Evolutionary conservation across 1,284 basidiomycete genomes (phyloP).

Genomic region (Cryptococcus sp.): DNA sequence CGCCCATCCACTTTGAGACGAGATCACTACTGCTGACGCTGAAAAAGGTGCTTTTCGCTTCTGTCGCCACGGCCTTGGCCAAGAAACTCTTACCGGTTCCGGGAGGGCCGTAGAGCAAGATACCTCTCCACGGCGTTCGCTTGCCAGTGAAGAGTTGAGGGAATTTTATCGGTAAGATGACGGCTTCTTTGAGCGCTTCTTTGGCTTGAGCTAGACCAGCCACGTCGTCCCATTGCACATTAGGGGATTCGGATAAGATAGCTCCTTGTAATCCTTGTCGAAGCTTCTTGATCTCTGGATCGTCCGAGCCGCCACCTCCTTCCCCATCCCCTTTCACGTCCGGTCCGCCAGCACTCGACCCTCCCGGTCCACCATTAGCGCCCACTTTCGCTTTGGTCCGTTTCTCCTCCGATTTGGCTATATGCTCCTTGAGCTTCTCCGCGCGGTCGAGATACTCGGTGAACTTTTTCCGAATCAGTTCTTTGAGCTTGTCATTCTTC

Average conservation of each 20-base stretch:
- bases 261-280: constrained; percentile 83
- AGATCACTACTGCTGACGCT: constrained; percentile 92
- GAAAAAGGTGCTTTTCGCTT: constrained; percentile 98
- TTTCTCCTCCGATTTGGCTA: constrained; percentile 68
- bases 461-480: constrained; percentile 85
- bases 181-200: constrained; percentile 94
- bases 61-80: constrained; percentile 97
- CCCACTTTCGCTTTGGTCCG: constrained; percentile 73
- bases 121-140: constrained; percentile 94
- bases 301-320: constrained; percentile 72
- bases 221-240: constrained; percentile 98
- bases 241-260: constrained; percentile 90
- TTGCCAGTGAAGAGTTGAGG: constrained; percentile 98
- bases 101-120: constrained; percentile 92
- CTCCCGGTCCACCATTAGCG: constrained; percentile 63
- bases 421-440: constrained; percentile 86
- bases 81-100: constrained; percentile 88
- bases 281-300: constrained; percentile 94
- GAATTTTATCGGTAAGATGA: constrained; percentile 98
- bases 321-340: constrained; percentile 57
- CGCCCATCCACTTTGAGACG: constrained; percentile 99
- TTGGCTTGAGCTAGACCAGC: constrained; percentile 94
- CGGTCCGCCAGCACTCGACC: constrained; percentile 63
- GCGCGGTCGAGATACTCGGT: constrained; percentile 90
- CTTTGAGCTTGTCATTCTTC: constrained; percentile 92